phyloP scores from a whole-genome alignment of 2,329 filamentous ascomycete species.

The Orbilia quercus region DNA sequence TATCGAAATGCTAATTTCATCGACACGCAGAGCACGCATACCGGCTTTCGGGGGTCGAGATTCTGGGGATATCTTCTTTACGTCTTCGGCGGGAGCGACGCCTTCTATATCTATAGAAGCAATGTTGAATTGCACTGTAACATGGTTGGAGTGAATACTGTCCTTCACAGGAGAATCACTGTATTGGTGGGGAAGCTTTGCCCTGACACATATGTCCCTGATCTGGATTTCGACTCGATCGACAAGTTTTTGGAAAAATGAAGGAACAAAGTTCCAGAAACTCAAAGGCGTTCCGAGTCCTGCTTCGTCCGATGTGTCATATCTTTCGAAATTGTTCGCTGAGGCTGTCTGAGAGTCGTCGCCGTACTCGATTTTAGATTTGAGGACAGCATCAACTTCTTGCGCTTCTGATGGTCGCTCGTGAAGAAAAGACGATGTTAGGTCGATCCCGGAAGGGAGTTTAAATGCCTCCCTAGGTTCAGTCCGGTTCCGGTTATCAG shows the following conservation, averaged over 20 bases:
- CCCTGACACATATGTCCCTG: slow-evolving; percentile 30
- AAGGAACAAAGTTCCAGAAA: slow-evolving; percentile 76
- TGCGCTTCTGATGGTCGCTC: slow-evolving; percentile 74
- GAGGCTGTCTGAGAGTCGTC: slow-evolving; percentile 73
- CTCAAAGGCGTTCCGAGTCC: slow-evolving; percentile 79
- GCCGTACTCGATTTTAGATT: slow-evolving; percentile 71
- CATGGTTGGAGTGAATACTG: background rate
- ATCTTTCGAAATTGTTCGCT: slow-evolving; percentile 70
- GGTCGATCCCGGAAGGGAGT: slow-evolving; percentile 76
- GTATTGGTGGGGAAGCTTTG: slow-evolving; percentile 16
- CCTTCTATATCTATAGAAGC: slow-evolving; percentile 47
- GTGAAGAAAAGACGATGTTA: slow-evolving; percentile 82
- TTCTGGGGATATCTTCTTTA: background rate
- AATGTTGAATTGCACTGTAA: slow-evolving; percentile 34
- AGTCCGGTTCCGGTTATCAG: too few species aligned
- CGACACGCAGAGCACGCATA: slow-evolving; percentile 43
- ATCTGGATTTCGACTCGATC: slow-evolving; percentile 77
- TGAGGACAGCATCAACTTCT: slow-evolving; percentile 71
- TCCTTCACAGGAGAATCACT: background rate
- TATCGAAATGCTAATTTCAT: slow-evolving; percentile 36
- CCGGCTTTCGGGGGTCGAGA: slow-evolving; percentile 27
- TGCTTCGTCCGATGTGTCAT: slow-evolving; percentile 72
- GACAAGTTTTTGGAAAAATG: slow-evolving; percentile 77
- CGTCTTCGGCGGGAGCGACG: slow-evolving; percentile 10
- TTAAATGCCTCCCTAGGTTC: slow-evolving; percentile 62